Base-by-base conservation (phyloP, 129 eudicot genomes). In the Escallonia rubra region DNA sequence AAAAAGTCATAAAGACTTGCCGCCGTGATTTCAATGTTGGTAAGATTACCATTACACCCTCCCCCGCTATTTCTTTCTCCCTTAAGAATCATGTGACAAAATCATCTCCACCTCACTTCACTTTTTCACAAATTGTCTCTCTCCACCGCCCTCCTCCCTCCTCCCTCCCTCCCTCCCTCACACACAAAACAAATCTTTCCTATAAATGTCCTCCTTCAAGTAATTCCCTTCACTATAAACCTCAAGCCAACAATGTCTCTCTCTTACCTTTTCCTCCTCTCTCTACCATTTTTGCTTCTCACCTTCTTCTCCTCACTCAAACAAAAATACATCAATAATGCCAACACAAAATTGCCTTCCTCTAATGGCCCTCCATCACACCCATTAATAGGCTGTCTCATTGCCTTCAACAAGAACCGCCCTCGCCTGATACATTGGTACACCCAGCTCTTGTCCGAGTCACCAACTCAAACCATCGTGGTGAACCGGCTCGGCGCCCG, bases 341-440 rank as follows among this genome's bases (percentile, higher is more conserved):
- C 44, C 39, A 5, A 23, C 34, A 1, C 34, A 23, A 23, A 23
- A 23, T 23, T 23, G 34, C 34, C 57, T 59, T 14, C 60, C 4
- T 4, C 51, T 10, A 3, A 23, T 40, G 68, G 69, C 12, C 82
- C 79, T 2, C 62, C 78, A 5, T 73, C 96, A 6, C 85, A 83
- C 70, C 95, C 96, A 0, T 12, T 88, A 5, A 71, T 88, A 4
- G 98, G 91, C 4, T 83, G 84, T 45, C 75, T 92, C 4, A 40
- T 83, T 10, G 72, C 95, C 2, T 81, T 86, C 76, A 78, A 79
- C 80, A 72, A 63, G 12, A 92, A 92, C 68, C 76, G 91, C 46
- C 61, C 40, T 40, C 82, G 95, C 11, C 81, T 92, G 3, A 61
- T 88, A 14, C 84, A 89, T 23, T 89, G 96, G 96, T 86, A 83